Percentiles rank a stretch among this genome's conserved stretches.
Evolutionary conservation across 2,329 filamentous ascomycete species (phyloP).

Genomic region (Alternaria angustiovoidea): DNA sequence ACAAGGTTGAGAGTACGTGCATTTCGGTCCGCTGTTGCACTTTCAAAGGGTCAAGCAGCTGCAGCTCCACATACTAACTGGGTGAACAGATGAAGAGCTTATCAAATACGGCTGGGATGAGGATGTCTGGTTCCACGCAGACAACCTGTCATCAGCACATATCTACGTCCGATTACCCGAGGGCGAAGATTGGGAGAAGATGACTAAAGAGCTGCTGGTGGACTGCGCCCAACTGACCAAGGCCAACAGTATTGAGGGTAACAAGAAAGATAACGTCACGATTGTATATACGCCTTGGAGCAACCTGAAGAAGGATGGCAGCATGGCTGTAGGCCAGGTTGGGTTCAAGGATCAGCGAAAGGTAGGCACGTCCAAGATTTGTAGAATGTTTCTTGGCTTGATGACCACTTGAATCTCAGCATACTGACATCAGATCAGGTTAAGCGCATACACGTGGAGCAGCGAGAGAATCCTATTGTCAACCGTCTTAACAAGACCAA

Average conservation of each 20-base stretch:
- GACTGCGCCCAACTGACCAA: conserved; percentile 98
- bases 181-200: conserved; percentile 82
- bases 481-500: conserved; percentile 99
- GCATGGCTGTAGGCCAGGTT: conserved; percentile 95
- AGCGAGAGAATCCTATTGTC: conserved; percentile 87
- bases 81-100: conserved; percentile 82
- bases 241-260: conserved; percentile 98
- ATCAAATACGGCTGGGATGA: conserved; percentile 95
- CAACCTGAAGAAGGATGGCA: conserved; percentile 93
- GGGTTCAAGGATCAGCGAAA: conserved; percentile 89
- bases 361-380: conserved; percentile 42
- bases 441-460: conserved; percentile 78
- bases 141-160: conserved; percentile 96
- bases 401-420: neutral
- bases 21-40: neutral
- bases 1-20: conserved; percentile 93
- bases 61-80: neutral
- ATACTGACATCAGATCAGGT: conserved; percentile 60
- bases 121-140: conserved; percentile 98
- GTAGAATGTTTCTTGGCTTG: neutral
- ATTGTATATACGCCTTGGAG: conserved; percentile 98
- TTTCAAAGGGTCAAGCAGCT: neutral
- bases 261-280: conserved; percentile 98
- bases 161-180: conserved; percentile 89
- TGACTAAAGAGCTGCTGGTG: conserved; percentile 75